Evolutionary conservation across 2,329 filamentous ascomycete genomes (phyloP), one percentile per base, ranked within the genome.

Genomic region (Westerdykella ornata): DNA sequence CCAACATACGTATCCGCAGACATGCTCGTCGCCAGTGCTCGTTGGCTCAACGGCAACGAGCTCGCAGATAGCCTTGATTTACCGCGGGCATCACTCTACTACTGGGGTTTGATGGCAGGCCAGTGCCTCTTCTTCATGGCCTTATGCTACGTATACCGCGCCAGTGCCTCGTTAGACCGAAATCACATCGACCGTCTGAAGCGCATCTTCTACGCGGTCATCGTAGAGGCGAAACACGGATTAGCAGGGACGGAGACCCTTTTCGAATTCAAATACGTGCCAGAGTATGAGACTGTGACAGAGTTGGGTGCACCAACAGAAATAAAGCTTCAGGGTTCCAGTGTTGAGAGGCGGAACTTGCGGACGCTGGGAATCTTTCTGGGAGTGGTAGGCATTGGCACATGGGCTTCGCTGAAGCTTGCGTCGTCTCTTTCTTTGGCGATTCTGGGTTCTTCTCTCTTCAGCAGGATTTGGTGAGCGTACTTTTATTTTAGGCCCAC

Each of bases 211-310:
- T 84, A 78, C 60, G 67, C 71, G 14, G 60, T 84, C 2, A 73
- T 84, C 13, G 74, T 82, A n/a, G 72, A 82, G 42, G 76, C 78
- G 42, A 78, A 80, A 40, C 77, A 72, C 41, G 84, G 81, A 0
- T 69, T 89, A 6, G 78, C 65, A 9, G 71, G 82, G 0, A 69
- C 74, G 35, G 74, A 81, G 53, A 78, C 76, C 1, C 70, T 68
- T 7, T 88, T 88, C 55, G 77, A 82, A 15, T 84, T 88, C 65
- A 83, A 87, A 57, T 84, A 84, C 55, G 69, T 84, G 8, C 82
- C 83, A 0, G 67, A 75, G 48, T 72, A 74, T 37, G 58, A 66
- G 37, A 75, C 72, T 7, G 63, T 71, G 11, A 77, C 74, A 3
- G 67, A 71, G 35, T 62, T 73, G 62, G 70, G 69, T 1, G 62